These are phyloP conservation scores for Talaromyces sp. DNA, from an alignment of 2,329 filamentous ascomycete genomes.

Conservation along the genomic window DNA sequence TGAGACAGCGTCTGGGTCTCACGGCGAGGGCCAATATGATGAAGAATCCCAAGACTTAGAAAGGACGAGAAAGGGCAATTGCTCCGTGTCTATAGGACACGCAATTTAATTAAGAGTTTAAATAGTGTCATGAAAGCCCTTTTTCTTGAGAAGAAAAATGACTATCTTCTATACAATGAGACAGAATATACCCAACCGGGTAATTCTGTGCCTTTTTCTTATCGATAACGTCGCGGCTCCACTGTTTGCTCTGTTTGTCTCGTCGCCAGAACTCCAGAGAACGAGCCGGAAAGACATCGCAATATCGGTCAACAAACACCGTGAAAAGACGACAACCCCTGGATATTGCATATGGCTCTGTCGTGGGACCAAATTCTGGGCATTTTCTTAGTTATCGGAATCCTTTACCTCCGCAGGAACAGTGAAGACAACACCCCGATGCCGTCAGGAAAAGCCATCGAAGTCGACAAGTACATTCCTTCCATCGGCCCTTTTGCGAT, in stretches of 20 bases:
- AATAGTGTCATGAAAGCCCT: background rate
- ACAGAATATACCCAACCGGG: background rate
- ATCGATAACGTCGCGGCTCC: background rate
- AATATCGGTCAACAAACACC: background rate
- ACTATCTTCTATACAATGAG: background rate
- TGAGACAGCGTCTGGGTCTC: background rate
- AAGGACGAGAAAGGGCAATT: background rate
- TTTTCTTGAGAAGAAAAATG: background rate
- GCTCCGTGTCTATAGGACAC: background rate
- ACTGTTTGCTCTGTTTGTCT: background rate
- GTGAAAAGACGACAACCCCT: background rate
- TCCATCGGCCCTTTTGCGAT: constrained; percentile 26
- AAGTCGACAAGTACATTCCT: constrained; percentile 28
- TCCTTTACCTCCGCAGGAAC: background rate
- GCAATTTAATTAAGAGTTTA: background rate
- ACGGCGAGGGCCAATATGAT: background rate
- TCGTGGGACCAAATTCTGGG: background rate
- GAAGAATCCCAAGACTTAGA: background rate
- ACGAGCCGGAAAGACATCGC: background rate
- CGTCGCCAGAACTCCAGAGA: background rate
- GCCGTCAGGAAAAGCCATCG: constrained; percentile 25
- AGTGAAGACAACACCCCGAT: background rate
- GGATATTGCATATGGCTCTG: background rate
- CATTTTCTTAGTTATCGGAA: background rate
- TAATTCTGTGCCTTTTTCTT: background rate